These are phyloP conservation scores for Phytophthora constricta DNA, from an alignment of 352 stramenopile species.

Conservation along the genomic window DNA sequence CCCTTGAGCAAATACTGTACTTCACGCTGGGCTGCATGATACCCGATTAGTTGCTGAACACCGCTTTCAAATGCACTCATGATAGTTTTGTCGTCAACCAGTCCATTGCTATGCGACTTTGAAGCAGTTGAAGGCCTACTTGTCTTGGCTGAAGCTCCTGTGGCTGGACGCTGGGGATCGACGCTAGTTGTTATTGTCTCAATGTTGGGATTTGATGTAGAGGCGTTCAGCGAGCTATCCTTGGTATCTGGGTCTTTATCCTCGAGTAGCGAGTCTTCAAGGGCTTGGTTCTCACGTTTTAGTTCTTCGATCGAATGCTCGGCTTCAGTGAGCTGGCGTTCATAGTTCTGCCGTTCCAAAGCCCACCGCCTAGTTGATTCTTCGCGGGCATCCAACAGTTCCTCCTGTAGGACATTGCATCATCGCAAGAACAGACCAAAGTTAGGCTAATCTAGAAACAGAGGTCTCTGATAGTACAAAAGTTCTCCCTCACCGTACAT, in stretches of 20 bases:
- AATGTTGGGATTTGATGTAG: not conserved
- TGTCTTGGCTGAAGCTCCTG: constrained; percentile 14
- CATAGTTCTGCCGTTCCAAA: constrained; percentile 74
- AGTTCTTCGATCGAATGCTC: constrained; percentile 68
- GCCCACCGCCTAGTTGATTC: constrained; percentile 71
- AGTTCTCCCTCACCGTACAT: constrained; percentile 57
- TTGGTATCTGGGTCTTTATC: constrained; percentile 35
- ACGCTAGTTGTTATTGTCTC: constrained; percentile 18
- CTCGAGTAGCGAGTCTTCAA: constrained; percentile 65
- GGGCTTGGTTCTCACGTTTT: constrained; percentile 58
- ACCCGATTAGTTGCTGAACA: constrained; percentile 62
- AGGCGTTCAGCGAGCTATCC: constrained; percentile 1
- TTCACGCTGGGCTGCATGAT: constrained; percentile 58
- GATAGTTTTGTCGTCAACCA: constrained; percentile 22
- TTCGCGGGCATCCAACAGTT: constrained; percentile 64
- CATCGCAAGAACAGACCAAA: constrained; percentile 3
- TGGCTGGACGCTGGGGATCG: constrained; percentile 5
- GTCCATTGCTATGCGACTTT: constrained; percentile 5
- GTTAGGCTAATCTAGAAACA: not conserved
- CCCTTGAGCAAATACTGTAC: constrained; percentile 70
- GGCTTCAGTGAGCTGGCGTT: constrained; percentile 63
- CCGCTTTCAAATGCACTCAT: constrained; percentile 56
- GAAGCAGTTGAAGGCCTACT: constrained; percentile 13
- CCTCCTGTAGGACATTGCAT: constrained; percentile 39
- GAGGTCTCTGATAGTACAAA: not conserved